Evolutionary conservation across 306 rosid genomes (phyloP).

Genomic region (Rubus parviflorus): DNA sequence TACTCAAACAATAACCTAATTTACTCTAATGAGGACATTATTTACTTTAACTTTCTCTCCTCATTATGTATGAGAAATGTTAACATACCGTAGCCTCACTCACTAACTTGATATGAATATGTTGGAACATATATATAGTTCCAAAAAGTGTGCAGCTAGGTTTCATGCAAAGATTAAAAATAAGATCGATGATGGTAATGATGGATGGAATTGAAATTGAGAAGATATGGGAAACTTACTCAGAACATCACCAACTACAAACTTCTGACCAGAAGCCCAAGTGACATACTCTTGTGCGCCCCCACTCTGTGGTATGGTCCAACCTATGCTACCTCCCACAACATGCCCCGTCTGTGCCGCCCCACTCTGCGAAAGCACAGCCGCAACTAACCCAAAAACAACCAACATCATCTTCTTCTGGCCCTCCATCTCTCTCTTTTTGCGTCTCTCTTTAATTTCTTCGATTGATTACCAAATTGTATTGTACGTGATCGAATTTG

Average conservation of each 20-base stretch:
- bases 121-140: no score
- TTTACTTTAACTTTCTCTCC: no score
- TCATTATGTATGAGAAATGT: no score
- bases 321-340: slow-evolving; percentile 42
- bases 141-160: no score
- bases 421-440: neutral
- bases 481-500: neutral
- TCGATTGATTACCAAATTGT: no score
- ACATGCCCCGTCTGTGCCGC: slow-evolving; percentile 28
- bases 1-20: no score
- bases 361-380: slow-evolving; percentile 20
- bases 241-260: slow-evolving; percentile 40
- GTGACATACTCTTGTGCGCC: slow-evolving; percentile 6
- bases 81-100: no score
- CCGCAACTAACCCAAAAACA: neutral
- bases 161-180: no score
- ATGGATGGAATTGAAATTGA: neutral
- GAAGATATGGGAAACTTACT: slow-evolving; percentile 4
- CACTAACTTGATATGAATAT: no score
- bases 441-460: no score
- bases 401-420: neutral
- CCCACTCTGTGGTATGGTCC: slow-evolving; percentile 28
- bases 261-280: slow-evolving; percentile 35
- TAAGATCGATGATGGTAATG: neutral
- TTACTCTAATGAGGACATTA: no score